Conservation (phyloP, 2,329 filamentous ascomycete genomes). For the Lizonia empirigonia region DNA sequence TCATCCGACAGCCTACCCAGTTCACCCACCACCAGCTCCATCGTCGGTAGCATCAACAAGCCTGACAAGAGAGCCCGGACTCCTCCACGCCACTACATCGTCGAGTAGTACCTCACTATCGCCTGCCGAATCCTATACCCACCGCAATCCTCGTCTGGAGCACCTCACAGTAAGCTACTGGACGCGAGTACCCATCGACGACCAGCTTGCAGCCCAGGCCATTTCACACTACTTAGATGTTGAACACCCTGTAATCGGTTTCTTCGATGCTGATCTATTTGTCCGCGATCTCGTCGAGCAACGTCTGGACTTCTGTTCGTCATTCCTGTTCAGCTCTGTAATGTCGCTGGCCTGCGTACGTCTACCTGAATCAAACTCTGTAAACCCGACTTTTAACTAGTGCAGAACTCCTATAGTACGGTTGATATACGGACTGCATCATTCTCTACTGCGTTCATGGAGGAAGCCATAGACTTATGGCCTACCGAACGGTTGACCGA, state of each 20-base stretch:
- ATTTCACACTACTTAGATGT: conserved; percentile 7
- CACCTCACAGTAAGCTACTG: conserved; percentile 11
- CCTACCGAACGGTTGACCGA: conserved; percentile 12
- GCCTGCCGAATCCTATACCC: neutral
- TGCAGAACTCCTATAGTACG: conserved; percentile 11
- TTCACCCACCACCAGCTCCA: neutral
- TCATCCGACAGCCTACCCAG: conserved; percentile 6
- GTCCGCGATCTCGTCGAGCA: conserved; percentile 9
- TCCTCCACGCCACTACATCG: neutral
- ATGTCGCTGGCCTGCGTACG: conserved; percentile 18
- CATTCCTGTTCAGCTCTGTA: conserved; percentile 14
- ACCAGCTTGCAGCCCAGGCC: conserved; percentile 7
- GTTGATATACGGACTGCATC: neutral
- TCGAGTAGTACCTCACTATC: neutral
- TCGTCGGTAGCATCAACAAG: neutral
- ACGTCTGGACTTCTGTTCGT: conserved; percentile 13
- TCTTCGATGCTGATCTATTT: conserved; percentile 15
- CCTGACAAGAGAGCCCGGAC: neutral
- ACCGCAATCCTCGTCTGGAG: conserved; percentile 10
- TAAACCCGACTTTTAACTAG: conserved; percentile 1
- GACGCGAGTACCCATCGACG: conserved; percentile 11
- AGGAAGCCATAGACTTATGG: conserved; percentile 14
- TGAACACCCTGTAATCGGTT: conserved; percentile 11
- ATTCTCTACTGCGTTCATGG: neutral
- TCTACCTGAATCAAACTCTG: neutral